These are phyloP conservation scores for Fusarium armeniacum DNA, from an alignment of 2,329 filamentous ascomycete genomes.

Conservation along the genomic window DNA sequence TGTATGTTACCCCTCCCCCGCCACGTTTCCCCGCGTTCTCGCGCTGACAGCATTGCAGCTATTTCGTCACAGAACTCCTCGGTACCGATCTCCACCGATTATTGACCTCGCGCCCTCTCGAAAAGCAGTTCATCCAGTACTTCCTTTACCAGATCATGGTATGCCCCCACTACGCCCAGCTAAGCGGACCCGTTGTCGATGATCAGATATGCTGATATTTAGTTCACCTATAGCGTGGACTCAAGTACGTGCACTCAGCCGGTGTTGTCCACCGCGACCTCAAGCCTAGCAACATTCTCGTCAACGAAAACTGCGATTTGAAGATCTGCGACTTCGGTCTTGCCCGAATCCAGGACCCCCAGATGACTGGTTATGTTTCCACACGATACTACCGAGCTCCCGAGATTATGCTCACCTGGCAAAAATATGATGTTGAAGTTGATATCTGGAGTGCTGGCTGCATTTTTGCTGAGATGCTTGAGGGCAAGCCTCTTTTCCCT, in stretches of 20 bases:
- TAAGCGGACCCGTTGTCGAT: not conserved
- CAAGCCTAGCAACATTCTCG: constrained; percentile 98
- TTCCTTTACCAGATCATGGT: constrained; percentile 99
- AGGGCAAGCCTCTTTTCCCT: constrained; percentile 97
- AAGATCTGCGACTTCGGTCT: constrained; percentile 99
- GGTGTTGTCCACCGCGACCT: constrained; percentile 97
- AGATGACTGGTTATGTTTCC: constrained; percentile 99
- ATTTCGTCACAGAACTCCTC: constrained; percentile 97
- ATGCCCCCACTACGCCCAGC: constrained; percentile 53
- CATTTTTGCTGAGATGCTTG: constrained; percentile 99
- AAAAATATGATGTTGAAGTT: constrained; percentile 99
- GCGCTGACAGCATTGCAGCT: constrained; percentile 66
- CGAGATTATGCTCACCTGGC: constrained; percentile 99
- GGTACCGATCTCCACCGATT: constrained; percentile 97
- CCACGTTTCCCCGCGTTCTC: constrained; percentile 20
- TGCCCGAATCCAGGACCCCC: constrained; percentile 96
- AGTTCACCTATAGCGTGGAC: constrained; percentile 75
- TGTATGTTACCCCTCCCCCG: constrained; percentile 70
- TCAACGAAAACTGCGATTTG: constrained; percentile 99
- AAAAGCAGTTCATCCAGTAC: constrained; percentile 99
- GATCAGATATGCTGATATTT: constrained; percentile 28
- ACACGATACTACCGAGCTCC: constrained; percentile 98
- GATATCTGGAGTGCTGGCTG: constrained; percentile 99
- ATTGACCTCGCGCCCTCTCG: constrained; percentile 92
- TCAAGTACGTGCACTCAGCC: constrained; percentile 99